Evolutionary conservation across 129 eudicot genomes (phyloP), one percentile per base, ranked within the genome.

Genomic region (Helianthus tuberosus): DNA sequence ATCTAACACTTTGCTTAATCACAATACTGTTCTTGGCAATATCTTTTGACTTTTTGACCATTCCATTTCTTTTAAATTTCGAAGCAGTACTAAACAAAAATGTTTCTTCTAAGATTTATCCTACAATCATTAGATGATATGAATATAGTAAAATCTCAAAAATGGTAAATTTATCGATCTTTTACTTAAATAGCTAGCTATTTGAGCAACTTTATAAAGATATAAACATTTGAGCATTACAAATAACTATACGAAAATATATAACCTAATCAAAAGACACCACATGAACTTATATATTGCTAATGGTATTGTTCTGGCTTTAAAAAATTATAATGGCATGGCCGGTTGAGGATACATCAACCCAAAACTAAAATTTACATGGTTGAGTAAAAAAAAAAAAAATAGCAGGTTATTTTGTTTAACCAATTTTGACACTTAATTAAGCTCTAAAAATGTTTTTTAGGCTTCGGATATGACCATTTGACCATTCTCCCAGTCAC

Each of bases 1-100:
- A 48, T 25, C 9, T 32, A 27, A 51, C 49, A 7, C 54, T 50
- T 25, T 50, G 5, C 49, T 51, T 49, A 14, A 41, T 43, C 47
- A 59, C 69, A 25, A 32, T 32, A 32, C 46, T 27, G 59, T 60
- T 72, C 69, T 27, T 59, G 51, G 15, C 59, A 59, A 44, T 27
- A 44, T 57, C 8, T 72, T 20, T 74, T 64, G 72, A 74, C 79
- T 35, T 64, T 74, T 63, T 49, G 43, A 65, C 39, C 12, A 49
- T 14, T 39, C 41, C 23, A 72, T 10, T 1, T 12, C 43, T 17
- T 7, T 17, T 23, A 50, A 27, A 50, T 4, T 68, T 68, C 12
- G 6, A 50, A 50, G 49, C n/a, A 69, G 48, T 51, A 47, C 14
- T 41, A 41, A 16, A 8, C 49, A 35, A n/a, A n/a, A n/a, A 14